Conservation (phyloP, 2,329 filamentous ascomycete genomes). For the Colletotrichum scovillei region DNA sequence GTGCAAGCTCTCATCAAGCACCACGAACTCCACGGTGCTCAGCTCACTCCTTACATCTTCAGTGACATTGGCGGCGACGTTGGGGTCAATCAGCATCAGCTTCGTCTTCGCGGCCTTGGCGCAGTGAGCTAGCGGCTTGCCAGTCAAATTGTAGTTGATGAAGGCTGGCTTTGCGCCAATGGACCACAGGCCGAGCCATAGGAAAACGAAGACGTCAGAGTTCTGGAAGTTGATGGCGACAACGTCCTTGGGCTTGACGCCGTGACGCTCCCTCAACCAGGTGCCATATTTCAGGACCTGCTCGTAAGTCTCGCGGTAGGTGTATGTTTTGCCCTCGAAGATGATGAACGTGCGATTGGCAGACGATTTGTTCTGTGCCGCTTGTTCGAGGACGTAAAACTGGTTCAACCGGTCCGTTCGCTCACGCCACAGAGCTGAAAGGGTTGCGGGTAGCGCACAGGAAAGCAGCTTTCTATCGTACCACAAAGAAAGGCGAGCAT, state of each 20-base stretch:
- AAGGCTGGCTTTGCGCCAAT: constrained; percentile 87
- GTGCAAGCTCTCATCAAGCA: constrained; percentile 70
- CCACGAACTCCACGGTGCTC: constrained; percentile 65
- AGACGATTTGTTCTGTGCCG: constrained; percentile 64
- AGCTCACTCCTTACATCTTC: constrained; percentile 67
- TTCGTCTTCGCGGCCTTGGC: constrained; percentile 74
- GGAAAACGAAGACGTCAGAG: constrained; percentile 79
- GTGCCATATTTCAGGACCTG: constrained; percentile 76
- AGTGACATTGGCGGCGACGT: constrained; percentile 65
- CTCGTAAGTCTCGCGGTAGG: constrained; percentile 82
- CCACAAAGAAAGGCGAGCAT: constrained; percentile 74
- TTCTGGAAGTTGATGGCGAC: constrained; percentile 87
- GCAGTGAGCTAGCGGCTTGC: constrained; percentile 79
- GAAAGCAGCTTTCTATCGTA: constrained; percentile 74
- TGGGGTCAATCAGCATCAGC: constrained; percentile 76
- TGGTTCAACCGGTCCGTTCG: constrained; percentile 72
- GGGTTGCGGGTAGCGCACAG: constrained; percentile 58
- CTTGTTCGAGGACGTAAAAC: constrained; percentile 80
- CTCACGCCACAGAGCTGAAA: constrained; percentile 59
- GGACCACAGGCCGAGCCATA: constrained; percentile 83
- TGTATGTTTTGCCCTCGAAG: constrained; percentile 76
- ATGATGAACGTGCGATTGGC: constrained; percentile 71
- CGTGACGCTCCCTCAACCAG: constrained; percentile 75
- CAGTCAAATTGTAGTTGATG: constrained; percentile 87
- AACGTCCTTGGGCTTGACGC: constrained; percentile 77